Base-by-base conservation (phyloP, 352 stramenopile genomes). In the Phytophthora colocasiae region DNA sequence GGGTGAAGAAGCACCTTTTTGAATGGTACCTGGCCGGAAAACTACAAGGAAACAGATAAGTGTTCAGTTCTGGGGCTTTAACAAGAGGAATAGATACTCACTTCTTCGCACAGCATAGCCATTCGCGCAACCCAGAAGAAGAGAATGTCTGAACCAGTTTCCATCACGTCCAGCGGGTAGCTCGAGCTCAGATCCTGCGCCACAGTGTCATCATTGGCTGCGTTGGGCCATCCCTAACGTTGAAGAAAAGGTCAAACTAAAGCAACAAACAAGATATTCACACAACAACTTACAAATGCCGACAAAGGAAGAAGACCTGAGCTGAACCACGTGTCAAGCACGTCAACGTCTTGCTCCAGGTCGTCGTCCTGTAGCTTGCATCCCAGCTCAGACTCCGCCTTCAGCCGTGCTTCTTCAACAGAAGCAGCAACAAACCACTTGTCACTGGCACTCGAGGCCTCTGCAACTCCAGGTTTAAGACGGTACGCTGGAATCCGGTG, bases 121-220 rank as follows among this genome's bases (percentile, higher is more conserved):
- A 99, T 99, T 41, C 98, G 91, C 12, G 97, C 98, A 43, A 99
- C 98, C 98, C 98, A 99, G 73, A 99, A 99, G 81, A 99, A 99
- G 9, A 99, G 79, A 80, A 99, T 99, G 75, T 99, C 98, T 29
- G 97, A 96, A 12, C 98, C 98, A 1, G 86, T 96, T 57, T 96
- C 88, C 81, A 96, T 91, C 9, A 96, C 57, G 54, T 84, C 70
- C 5, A 93, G 63, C 2, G 88, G 86, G 38, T 93, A 94, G 36
- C 73, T 77, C 12, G 65, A 39, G 38, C 47, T 69, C 22, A 84
- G 38, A 46, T 80, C 70, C 22, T 67, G 44, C 2, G 69, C 50
- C 11, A 72, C 26, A 34, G 46, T 62, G 6, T 73, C 38, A 24
- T 78, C 44, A 19, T 90, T 82, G 38, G 87, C 92, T 9, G 94